Evolutionary conservation across 345 rosid genomes (phyloP), one percentile per base, ranked within the genome.

Genomic region (Turritis glabra): DNA sequence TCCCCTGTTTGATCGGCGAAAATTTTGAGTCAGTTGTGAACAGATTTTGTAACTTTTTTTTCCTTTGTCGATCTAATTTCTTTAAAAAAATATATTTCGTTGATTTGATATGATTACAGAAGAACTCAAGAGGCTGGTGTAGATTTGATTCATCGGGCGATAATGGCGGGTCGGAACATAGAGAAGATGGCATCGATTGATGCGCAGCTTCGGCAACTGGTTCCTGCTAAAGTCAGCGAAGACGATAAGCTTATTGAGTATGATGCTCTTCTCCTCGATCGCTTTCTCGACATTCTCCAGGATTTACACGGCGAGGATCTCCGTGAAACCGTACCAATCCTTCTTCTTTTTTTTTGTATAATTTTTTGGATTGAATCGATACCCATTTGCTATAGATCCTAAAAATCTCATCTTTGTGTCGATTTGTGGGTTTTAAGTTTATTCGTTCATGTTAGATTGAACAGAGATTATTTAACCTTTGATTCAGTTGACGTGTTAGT

Each of bases 121-220:
- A 56, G 38, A 71, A 22, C 6, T 40, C 27, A 27, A 27, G 41
- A 61, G 22, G 43, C n/a, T 30, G 43, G 43, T 46, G 53, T 27
- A 33, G 52, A 47, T 55, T 60, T 50, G 50, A 58, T 30, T 56
- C 62, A 72, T 59, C 73, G 38, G 38, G 40, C 64, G 76, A 65
- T 48, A 43, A 84, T 88, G 87, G 84, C 87, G 76, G 75, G 83
- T 70, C 81, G 87, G 80, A 92, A 85, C 73, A 0, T 92, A 68
- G 93, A 87, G 92, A 95, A 90, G 92, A 41, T 90, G 88, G 91
- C 96, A 58, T 95, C 99, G 2, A 95, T 95, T 67, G 99, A 95
- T 80, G 96, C 97, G 0, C 99, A 92, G 73, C 92, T 95, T 58
- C 84, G 97, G 68, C 90, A 79, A 48, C 79, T 95, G 64, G 97